Evolutionary conservation across 2,329 filamentous ascomycete genomes (phyloP), one percentile per base, ranked within the genome.

Genomic region (Cercospora citrullina): DNA sequence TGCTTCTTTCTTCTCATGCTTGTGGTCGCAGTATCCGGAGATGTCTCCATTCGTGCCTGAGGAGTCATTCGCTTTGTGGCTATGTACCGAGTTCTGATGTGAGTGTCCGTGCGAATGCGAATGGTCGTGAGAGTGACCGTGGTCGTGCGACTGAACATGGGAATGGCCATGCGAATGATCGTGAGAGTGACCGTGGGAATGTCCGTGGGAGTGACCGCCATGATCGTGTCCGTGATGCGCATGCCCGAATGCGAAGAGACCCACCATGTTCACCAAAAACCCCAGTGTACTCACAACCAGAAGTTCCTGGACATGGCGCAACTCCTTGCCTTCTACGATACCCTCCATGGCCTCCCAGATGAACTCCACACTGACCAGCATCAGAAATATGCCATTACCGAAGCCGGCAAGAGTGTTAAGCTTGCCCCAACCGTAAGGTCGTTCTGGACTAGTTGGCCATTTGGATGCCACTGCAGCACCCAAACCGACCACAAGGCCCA

Each of bases 321-420:
- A 91, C 79, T 96, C 88, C 64, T 90, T 89, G 4, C 93, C 93
- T 69, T 95, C 92, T 75, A 91, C 87, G 14, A 99, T 85, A 67
- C 95, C 86, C 79, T 98, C 94, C 66, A 94, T 89, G 0, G 94
- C 95, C 80, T 99, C 95, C 75, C 96, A 94, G 73, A 96, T 91
- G 75, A 99, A 99, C 78, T 99, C 95, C 23, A 98, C 84, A 77
- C 94, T 97, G 72, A 99, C 93, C 4, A 99, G 86, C 90, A 99
- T 91, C 59, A 99, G 82, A 73, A 99, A 94, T 30, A 99, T 90
- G 7, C 95, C 95, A 76, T 99, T 99, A 72, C 92, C 95, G 79
- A 99, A 97, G 0, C 95, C 95, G 68, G 94, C 96, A 66, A 99
- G 83, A 0, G 93, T 97, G 81, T 99, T 95, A 66, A 99, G 92